Percentiles rank a stretch among this genome's conserved stretches.
Conservation (phyloP, 768 basidiomycete species). For the Suillus paluster region DNA sequence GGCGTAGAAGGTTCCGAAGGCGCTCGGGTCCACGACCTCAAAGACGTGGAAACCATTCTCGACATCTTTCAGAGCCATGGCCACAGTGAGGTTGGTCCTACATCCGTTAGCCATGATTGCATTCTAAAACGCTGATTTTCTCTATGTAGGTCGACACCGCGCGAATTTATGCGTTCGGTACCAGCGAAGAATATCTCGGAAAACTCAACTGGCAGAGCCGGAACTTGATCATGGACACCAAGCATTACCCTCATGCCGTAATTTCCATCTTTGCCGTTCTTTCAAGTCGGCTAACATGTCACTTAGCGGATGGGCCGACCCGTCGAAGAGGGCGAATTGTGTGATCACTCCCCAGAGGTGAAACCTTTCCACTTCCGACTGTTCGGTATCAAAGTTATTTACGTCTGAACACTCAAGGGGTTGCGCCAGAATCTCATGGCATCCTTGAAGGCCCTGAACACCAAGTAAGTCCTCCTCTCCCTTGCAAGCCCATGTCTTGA, state of each 20-base stretch:
- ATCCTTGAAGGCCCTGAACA: slow-evolving; percentile 49
- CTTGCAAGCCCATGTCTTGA: slow-evolving; percentile 3
- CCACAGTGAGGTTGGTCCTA: slow-evolving; percentile 50
- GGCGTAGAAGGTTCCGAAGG: slow-evolving; percentile 52
- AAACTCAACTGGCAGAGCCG: slow-evolving; percentile 52
- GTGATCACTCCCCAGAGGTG: slow-evolving; percentile 30
- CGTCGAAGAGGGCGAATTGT: slow-evolving; percentile 6
- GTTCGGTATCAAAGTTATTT: background rate
- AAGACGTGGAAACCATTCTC: slow-evolving; percentile 54
- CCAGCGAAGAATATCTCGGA: slow-evolving; percentile 48
- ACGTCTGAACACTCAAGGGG: slow-evolving; percentile 20
- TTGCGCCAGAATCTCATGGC: slow-evolving; percentile 39
- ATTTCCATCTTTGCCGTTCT: slow-evolving; percentile 1
- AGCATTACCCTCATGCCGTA: slow-evolving; percentile 51
- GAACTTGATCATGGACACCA: slow-evolving; percentile 62
- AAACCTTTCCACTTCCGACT: background rate
- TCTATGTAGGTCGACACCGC: slow-evolving; percentile 36
- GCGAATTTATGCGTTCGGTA: slow-evolving; percentile 31
- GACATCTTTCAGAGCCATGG: slow-evolving; percentile 59
- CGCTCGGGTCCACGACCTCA: slow-evolving; percentile 52
- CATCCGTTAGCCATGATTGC: background rate
- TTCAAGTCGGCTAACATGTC: background rate
- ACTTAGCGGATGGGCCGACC: slow-evolving; percentile 3
- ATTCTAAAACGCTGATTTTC: background rate
- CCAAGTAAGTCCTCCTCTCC: slow-evolving; percentile 42